These are phyloP conservation scores for Aspergillus wentii DNA, from an alignment of 495 filamentous ascomycete species.

Conservation along the genomic window DNA sequence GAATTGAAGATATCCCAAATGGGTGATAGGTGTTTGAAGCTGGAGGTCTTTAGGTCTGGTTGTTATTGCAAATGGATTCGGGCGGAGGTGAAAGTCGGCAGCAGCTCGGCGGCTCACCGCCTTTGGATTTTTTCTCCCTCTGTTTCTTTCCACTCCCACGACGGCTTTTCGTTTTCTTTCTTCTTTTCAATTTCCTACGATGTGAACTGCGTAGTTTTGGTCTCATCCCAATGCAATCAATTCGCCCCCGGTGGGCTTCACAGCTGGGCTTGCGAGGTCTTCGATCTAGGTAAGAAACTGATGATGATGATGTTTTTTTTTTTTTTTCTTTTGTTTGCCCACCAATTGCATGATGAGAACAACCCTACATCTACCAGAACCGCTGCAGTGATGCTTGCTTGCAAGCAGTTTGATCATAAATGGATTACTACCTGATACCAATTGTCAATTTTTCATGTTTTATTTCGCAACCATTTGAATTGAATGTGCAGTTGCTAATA, in stretches of 20 bases:
- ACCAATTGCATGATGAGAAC: conserved; percentile 46
- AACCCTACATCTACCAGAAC: conserved; percentile 64
- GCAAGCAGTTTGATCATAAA: conserved; percentile 37
- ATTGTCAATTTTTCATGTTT: conserved; percentile 9
- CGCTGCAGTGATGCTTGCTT: conserved; percentile 83
- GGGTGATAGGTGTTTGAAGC: too few species aligned
- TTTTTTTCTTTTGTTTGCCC: conserved; percentile 4
- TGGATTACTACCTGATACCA: conserved; percentile 22
- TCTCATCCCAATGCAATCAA: conserved; percentile 29
- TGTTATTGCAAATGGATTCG: too few species aligned
- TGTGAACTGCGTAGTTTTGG: conserved; percentile 10
- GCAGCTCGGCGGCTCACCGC: conserved; percentile 10
- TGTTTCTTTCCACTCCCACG: conserved; percentile 15
- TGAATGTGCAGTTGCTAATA: not conserved
- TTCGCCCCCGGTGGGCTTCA: conserved; percentile 29
- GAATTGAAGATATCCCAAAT: too few species aligned
- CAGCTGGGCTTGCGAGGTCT: conserved; percentile 20
- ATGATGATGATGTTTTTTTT: conserved; percentile 7
- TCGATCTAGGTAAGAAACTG: conserved; percentile 30
- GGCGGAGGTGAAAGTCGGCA: conserved; percentile 8
- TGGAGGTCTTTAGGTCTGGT: too few species aligned
- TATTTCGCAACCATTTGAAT: not conserved
- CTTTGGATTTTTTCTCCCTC: conserved; percentile 8
- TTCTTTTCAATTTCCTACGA: conserved; percentile 9
- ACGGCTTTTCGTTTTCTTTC: conserved; percentile 11